Evolutionary conservation across 176 grass and related monocot genomes (phyloP), one percentile per base, ranked within the genome.

Genomic region (Carex cristatella): DNA sequence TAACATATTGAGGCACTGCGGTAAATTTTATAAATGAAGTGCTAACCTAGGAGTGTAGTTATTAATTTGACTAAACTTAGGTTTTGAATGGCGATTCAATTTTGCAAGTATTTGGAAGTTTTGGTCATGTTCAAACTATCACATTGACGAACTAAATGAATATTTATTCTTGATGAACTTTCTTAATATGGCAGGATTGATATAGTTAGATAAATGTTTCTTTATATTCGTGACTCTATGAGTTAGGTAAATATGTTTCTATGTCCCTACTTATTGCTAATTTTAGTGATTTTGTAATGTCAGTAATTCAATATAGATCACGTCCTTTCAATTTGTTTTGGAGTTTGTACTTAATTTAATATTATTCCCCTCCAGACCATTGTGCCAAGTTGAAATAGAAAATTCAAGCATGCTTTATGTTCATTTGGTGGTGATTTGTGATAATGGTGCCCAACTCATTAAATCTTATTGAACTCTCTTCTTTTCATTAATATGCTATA

Each of bases 61-160:
- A 58, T 32, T 58, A 55, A 54, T 31, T 37, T 72, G 10, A 35
- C 74, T 78, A 78, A 77, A 77, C 32, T 77, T 77, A 55, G 72
- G 72, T 31, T 55, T 62, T 77, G 27, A 77, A 14, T 27, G 4
- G 55, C 49, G 56, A 14, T 55, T 32, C 23, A 31, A 54, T 11
- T 75, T 61, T n/a, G 5, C 2, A 75, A 6, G 11, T 13, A 0
- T 78, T 78, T 9, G 49, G 2, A 33, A 55, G 2, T 78, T 16
- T 58, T 9, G 13, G 16, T 37, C 53, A 35, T 32, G 53, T 79
- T 79, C 74, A 35, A 51, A 58, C 8, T 8, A 28, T 63, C 23
- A 0, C 18, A 63, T 10, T 0, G 6, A 30, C n/a, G 4, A 63
- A 28, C 23, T 79, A 57, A 71, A 72, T 72, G 14, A 18, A 56